These are phyloP conservation scores for Xerocomellus chrysenteron DNA, from an alignment of 768 basidiomycete species.

Conservation along the genomic window DNA sequence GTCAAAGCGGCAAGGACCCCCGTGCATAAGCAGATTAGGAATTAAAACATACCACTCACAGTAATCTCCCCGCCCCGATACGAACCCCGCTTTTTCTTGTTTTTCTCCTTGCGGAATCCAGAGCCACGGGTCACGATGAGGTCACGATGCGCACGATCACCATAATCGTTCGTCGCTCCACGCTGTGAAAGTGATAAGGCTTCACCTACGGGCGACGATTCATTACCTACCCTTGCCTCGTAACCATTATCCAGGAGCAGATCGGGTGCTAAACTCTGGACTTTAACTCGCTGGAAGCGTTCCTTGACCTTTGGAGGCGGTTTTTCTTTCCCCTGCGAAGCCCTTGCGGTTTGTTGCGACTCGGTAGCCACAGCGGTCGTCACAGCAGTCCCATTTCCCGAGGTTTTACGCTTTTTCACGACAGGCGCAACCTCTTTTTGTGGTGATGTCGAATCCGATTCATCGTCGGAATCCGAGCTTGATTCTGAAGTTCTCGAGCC, in stretches of 20 bases:
- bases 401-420: conserved; percentile 61
- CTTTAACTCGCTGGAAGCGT: conserved; percentile 81
- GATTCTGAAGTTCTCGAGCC: conserved; percentile 10
- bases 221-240: conserved; percentile 62
- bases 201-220: not conserved
- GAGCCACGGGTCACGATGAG: conserved; percentile 91
- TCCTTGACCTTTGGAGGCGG: conserved; percentile 45
- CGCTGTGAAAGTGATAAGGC: conserved; percentile 40
- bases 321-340: conserved; percentile 15
- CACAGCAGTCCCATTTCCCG: conserved; percentile 50
- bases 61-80: conserved; percentile 96
- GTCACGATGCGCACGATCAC: conserved; percentile 79
- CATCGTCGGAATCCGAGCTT: conserved; percentile 28
- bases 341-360: not conserved
- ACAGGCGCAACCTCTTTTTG: conserved; percentile 26
- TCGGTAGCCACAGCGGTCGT: conserved; percentile 40
- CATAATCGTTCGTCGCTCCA: conserved; percentile 77
- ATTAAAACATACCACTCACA: conserved; percentile 41
- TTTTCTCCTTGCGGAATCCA: conserved; percentile 98
- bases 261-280: conserved; percentile 47
- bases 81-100: conserved; percentile 97
- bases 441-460: not conserved
- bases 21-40: not conserved
- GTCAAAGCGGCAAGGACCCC: conserved; percentile 1
- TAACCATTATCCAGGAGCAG: conserved; percentile 71